These are phyloP conservation scores for Auricularia auricula-judae DNA, from an alignment of 768 basidiomycete genomes.

Conservation along the genomic window DNA sequence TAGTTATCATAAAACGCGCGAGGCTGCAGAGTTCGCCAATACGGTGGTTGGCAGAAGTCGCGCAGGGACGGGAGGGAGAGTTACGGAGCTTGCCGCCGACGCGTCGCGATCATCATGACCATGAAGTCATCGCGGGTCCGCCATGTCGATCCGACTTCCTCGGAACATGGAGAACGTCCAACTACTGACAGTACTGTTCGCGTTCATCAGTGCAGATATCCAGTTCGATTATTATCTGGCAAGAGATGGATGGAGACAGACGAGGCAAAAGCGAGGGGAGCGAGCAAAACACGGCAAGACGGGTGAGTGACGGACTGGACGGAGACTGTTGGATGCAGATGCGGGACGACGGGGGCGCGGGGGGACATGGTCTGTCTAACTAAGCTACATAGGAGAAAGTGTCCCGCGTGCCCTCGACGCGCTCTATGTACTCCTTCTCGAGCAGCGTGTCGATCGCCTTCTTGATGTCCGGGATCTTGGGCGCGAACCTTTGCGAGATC, in stretches of 20 bases:
- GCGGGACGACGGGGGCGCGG: not conserved
- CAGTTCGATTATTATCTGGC: too few relatives aligned
- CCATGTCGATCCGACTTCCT: too few relatives aligned
- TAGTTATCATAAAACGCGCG: too few relatives aligned
- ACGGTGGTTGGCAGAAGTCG: too few relatives aligned
- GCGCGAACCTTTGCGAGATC: constrained; percentile 78
- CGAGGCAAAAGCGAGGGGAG: not conserved
- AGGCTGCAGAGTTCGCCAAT: too few relatives aligned
- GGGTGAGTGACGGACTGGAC: not conserved
- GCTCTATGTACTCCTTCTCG: constrained; percentile 97
- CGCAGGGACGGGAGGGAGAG: too few relatives aligned
- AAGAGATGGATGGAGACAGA: not conserved
- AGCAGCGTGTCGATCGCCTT: constrained; percentile 89
- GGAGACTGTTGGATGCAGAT: not conserved
- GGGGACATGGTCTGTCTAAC: constrained; percentile 6
- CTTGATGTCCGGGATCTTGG: constrained; percentile 94
- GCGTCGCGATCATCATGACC: too few relatives aligned
- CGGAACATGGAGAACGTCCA: too few relatives aligned
- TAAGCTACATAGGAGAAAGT: constrained; percentile 72
- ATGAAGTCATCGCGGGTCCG: too few relatives aligned
- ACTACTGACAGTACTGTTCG: too few relatives aligned
- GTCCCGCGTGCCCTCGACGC: constrained; percentile 84
- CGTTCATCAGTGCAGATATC: too few relatives aligned
- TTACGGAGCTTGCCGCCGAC: too few relatives aligned
- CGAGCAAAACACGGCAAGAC: not conserved